These are phyloP conservation scores for Hyaloscypha hepaticicola DNA, from an alignment of 495 filamentous ascomycete species.

Conservation along the genomic window DNA sequence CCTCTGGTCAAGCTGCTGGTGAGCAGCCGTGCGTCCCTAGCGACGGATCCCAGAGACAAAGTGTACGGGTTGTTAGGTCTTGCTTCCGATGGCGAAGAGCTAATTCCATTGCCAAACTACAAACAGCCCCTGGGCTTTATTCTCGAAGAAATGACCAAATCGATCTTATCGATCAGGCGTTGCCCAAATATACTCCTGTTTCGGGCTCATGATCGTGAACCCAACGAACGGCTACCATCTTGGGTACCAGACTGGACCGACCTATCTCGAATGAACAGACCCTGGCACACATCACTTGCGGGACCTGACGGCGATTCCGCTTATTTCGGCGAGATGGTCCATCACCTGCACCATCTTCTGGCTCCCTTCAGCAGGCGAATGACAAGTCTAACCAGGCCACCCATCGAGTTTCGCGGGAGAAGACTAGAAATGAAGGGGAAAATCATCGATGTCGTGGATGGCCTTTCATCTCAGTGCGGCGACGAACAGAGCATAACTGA, in stretches of 20 bases:
- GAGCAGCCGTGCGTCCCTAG: conserved; percentile 10
- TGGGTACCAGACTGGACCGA: conserved; percentile 16
- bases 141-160: conserved; percentile 8
- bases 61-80: conserved; percentile 12
- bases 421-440: no score
- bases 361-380: no score
- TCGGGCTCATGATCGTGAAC: conserved; percentile 8
- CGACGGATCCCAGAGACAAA: conserved; percentile 15
- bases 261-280: no score
- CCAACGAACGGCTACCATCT: conserved; percentile 10
- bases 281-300: no score
- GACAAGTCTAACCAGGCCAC: no score
- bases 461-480: no score
- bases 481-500: no score
- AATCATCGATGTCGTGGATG: no score
- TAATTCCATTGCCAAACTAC: conserved; percentile 13
- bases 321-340: no score
- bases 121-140: conserved; percentile 1
- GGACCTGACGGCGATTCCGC: no score
- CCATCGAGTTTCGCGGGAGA: no score
- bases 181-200: conserved; percentile 14
- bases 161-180: conserved; percentile 1
- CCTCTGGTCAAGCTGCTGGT: conserved; percentile 7
- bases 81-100: not conserved
- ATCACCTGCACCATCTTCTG: no score